Conservation (phyloP, 2,329 filamentous ascomycete species). For the Leptographium flavum region DNA sequence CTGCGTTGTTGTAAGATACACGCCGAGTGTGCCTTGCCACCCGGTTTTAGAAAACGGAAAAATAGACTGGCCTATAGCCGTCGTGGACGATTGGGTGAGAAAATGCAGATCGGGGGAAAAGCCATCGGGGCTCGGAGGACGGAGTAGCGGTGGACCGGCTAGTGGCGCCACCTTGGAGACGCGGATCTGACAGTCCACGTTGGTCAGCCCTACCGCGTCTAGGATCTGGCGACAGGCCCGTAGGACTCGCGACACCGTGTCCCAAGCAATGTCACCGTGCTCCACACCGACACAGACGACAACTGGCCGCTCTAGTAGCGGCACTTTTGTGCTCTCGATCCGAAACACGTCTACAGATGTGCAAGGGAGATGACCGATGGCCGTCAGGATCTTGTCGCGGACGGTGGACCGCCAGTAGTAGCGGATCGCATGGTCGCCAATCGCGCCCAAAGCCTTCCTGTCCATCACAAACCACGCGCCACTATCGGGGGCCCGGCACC, state of each 20-base stretch:
- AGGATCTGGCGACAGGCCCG: neutral
- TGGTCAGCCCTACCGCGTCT: neutral
- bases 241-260: neutral
- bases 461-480: neutral
- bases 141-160: no score
- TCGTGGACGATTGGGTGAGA: no score
- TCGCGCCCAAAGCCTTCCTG: neutral
- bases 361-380: neutral
- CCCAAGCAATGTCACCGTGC: neutral
- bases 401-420: neutral
- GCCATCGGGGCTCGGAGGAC: no score
- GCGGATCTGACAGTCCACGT: neutral
- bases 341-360: neutral
- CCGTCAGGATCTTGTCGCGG: neutral
- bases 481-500: no score
- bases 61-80: neutral
- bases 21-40: neutral
- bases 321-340: neutral
- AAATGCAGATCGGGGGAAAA: no score
- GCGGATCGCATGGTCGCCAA: neutral
- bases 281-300: neutral
- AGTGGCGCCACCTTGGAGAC: neutral
- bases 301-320: neutral
- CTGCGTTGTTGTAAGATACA: neutral
- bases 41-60: neutral